Evolutionary conservation across 371 early-diverging fungal genomes (phyloP), one percentile per base, ranked within the genome.

Genomic region (Rhizopus sp.): DNA sequence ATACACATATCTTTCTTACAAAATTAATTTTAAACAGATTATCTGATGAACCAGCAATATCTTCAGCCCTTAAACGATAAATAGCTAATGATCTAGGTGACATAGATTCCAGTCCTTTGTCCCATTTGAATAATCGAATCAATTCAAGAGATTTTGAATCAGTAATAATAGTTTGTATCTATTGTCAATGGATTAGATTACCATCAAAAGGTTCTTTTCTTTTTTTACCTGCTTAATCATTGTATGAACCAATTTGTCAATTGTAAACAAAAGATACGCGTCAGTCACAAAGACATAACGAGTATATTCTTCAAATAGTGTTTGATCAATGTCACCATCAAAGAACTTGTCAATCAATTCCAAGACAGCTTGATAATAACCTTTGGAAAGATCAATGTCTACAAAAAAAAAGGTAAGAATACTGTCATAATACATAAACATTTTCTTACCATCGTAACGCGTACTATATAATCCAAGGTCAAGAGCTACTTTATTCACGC

Each of bases 281-380:
- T 91, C 83, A 15, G 93, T 94, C 4, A 89, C 88, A 69, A 91
- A 97, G 62, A 96, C 73, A 37, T 84, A 83, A 4, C 98, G 87
- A 34, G 92, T 69, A 45, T 86, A 81, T 59, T 99, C 99, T 66
- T 99, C 99, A 86, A 90, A 99, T 40, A 77, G 78, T 34, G 74
- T 73, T 34, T 82, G 71, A 31, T 99, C 99, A 55, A 98, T 73
- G 23, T 93, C 91, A 35, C 87, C 88, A 58, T 84, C 87, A 68
- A 97, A 74, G 56, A 92, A 88, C 47, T 87, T 85, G 65, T 84
- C 83, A 30, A 95, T 84, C 37, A 91, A 66, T 44, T 87, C 86
- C 45, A 96, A 66, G 13, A 97, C 73, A 29, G 88, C 84, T 32
- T 67, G 50, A 69, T 93, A 96, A 51, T 87, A 89, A 53, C 93